phyloP scores from a whole-genome alignment of 305 asterid genomes.

The Fraxinus angustifolia region DNA sequence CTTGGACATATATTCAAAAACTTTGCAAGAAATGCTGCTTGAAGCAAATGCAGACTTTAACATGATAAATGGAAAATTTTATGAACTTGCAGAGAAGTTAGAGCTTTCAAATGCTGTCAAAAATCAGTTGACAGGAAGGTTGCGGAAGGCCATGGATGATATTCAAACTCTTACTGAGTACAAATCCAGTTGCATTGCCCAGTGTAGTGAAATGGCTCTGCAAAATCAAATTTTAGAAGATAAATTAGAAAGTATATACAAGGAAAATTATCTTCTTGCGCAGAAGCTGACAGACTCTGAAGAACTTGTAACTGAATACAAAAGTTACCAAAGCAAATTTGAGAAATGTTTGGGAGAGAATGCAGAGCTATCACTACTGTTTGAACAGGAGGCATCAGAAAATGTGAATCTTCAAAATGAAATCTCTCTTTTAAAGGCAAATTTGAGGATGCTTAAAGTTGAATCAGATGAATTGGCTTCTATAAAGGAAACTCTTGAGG shows the following conservation, averaged over 20 bases:
- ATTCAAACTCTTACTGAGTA: constrained; percentile 52
- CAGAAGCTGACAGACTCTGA: constrained; percentile 61
- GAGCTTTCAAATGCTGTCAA: constrained; percentile 54
- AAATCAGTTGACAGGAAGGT: constrained; percentile 51
- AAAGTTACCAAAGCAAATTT: constrained; percentile 43
- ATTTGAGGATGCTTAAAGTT: constrained; percentile 35
- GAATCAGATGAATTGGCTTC: constrained; percentile 54
- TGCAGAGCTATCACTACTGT: constrained; percentile 46
- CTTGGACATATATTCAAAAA: constrained; percentile 75
- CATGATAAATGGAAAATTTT: constrained; percentile 36
- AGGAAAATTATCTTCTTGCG: constrained; percentile 53
- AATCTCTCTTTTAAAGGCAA: constrained; percentile 46
- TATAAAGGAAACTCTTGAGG: constrained; percentile 54
- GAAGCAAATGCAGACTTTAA: constrained; percentile 52
- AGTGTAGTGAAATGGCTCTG: constrained; percentile 54
- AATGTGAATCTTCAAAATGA: constrained; percentile 51
- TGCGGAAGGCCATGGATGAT: constrained; percentile 65
- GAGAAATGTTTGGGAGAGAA: constrained; percentile 71
- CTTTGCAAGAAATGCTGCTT: constrained; percentile 51
- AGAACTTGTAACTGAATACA: constrained; percentile 34
- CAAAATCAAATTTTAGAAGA: constrained; percentile 68
- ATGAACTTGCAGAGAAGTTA: constrained; percentile 58
- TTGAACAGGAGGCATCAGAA: constrained; percentile 52
- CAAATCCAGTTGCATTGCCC: constrained; percentile 56
- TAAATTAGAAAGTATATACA: constrained; percentile 39